A percentile compares a stretch with the other conserved stretches of the same genome.
phyloP scores from a whole-genome alignment of 1,284 basidiomycete species.

The Rhodotorula sp. region DNA sequence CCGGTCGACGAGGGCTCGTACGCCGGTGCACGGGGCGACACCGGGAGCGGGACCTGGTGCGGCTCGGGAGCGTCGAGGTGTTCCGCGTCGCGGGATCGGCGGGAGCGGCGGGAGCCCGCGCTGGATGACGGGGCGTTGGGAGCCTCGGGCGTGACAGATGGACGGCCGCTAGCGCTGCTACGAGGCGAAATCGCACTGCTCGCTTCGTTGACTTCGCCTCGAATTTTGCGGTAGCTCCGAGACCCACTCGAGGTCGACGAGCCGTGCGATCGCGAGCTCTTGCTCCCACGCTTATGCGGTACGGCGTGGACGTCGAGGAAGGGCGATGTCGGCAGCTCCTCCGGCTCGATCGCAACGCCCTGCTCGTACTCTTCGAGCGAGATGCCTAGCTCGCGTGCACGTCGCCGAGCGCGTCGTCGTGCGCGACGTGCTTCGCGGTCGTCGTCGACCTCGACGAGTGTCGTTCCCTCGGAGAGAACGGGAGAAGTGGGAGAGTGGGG shows the following conservation, averaged over 20 bases:
- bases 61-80: background rate
- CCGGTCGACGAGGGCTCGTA: background rate
- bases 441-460: background rate
- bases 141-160: background rate
- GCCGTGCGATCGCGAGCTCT: conserved; percentile 3
- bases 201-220: too few species aligned
- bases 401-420: background rate
- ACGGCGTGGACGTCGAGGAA: background rate
- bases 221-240: background rate
- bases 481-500: background rate
- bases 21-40: background rate
- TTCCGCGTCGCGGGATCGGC: background rate
- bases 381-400: conserved; percentile 18
- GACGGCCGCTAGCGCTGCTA: background rate
- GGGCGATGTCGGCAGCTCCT: background rate
- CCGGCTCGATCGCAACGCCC: conserved; percentile 6
- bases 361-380: conserved; percentile 22
- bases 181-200: background rate
- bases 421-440: conserved; percentile 22
- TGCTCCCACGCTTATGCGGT: background rate
- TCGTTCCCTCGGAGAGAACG: conserved; percentile 5
- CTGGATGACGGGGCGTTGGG: background rate
- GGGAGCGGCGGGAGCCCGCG: background rate
- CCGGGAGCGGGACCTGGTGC: conserved; percentile 7
- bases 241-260: conserved; percentile 11